Percentiles rank a stretch among this genome's conserved stretches.
Evolutionary conservation across 306 rosid genomes (phyloP).

Genomic region (Vigna nakashimae): DNA sequence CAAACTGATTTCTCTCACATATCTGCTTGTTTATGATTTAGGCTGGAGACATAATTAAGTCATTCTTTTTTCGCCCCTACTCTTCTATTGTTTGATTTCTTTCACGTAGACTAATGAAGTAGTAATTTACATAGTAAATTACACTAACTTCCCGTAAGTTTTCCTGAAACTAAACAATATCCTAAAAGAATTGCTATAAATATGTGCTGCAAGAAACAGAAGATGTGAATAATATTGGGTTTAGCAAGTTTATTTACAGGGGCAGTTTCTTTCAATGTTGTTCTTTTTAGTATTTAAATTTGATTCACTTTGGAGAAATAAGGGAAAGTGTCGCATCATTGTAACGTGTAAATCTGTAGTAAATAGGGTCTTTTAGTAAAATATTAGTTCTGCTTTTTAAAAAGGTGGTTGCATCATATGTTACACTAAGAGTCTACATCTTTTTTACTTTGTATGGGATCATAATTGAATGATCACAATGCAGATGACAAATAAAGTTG

Average conservation of each 20-base stretch:
- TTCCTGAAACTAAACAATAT: no score
- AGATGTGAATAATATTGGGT: not conserved
- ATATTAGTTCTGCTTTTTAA: constrained; percentile 5
- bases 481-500: constrained; percentile 92
- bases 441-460: constrained; percentile 2
- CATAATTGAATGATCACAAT: constrained; percentile 27
- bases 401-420: not conserved
- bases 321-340: not conserved
- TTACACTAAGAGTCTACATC: not conserved
- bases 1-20: not conserved
- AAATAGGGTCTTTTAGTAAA: not conserved
- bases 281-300: not conserved
- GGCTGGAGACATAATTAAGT: not conserved
- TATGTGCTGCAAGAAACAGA: constrained; percentile 5
- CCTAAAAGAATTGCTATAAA: not conserved
- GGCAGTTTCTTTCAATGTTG: not conserved
- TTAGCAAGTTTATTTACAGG: constrained; percentile 8
- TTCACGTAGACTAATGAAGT: constrained; percentile 15
- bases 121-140: not conserved
- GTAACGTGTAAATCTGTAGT: not conserved
- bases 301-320: not conserved
- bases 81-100: no score
- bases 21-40: not conserved
- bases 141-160: no score
- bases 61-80: not conserved